Base-by-base conservation (phyloP, 2,329 filamentous ascomycete genomes). In the Alternaria atra region DNA sequence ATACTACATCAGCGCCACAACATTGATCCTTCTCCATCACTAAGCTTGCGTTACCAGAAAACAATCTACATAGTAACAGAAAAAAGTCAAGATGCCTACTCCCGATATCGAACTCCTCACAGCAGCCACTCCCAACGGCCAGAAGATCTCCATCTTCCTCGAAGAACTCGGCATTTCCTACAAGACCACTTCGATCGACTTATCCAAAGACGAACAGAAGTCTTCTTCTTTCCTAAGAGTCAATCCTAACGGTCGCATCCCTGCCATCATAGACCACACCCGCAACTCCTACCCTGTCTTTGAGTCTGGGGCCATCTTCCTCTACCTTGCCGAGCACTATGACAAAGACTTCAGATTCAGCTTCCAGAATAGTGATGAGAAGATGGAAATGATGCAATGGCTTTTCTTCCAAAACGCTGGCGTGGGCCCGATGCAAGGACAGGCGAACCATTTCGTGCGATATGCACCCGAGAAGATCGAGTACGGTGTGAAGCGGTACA, bases 221-320 rank as follows among this genome's bases (percentile, higher is more conserved):
- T 85, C 93, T 75, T 86, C 87, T 9, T 93, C 90, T 89, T 97
- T 94, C 80, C 85, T 95, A 32, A 87, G 88, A 52, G 93, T 95
- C 80, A 97, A 97, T 80, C 92, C 93, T 63, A 97, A 97, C 77
- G 92, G 92, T 66, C 90, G 92, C 69, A 95, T 97, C 69, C 93
- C 93, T 4, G 92, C 92, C 62, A 75, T 97, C 52, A 93, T 91
- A 7, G 93, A 96, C 80, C 66, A 71, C 46, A 91, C 84, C 2
- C 90, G 91, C 68, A 83, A 89, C 75, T 82, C 83, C 34, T 91
- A 95, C 73, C 83, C 85, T 57, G 77, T 96, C 20, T 96, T 94
- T 72, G 93, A 97, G 80, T 91, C 88, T 64, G 92, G 91, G 58
- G 87, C 89, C 61, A 94, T 96, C 72, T 81, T 95, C 77, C 87